A percentile compares a stretch with the other conserved stretches of the same genome.
These are phyloP conservation scores for Mucor sp. DNA, from an alignment of 371 early-diverging fungal genomes.

Conservation along the genomic window DNA sequence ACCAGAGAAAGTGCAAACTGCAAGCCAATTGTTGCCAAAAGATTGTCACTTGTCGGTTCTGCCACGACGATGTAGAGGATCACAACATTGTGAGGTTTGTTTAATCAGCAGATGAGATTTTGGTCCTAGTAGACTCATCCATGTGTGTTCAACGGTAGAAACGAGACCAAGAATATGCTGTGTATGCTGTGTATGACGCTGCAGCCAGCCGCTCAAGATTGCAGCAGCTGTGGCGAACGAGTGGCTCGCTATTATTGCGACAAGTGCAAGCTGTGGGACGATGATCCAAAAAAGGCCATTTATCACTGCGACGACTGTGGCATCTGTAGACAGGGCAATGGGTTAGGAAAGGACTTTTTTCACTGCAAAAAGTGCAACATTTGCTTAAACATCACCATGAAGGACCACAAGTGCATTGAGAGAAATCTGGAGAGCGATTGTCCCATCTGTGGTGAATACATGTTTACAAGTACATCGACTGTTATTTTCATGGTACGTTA, in stretches of 20 bases:
- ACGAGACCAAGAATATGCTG: constrained; percentile 83
- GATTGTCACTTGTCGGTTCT: constrained; percentile 93
- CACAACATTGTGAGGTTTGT: constrained; percentile 86
- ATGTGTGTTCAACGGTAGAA: constrained; percentile 31
- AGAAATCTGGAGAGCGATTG: constrained; percentile 91
- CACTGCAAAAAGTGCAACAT: constrained; percentile 96
- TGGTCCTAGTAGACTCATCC: no score
- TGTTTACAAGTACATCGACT: constrained; percentile 85
- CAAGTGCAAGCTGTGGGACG: constrained; percentile 94
- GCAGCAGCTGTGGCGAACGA: constrained; percentile 64
- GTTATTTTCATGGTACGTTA: constrained; percentile 84
- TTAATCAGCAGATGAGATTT: background rate
- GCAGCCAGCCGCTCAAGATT: constrained; percentile 81
- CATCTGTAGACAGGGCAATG: constrained; percentile 91
- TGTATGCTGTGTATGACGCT: constrained; percentile 89
- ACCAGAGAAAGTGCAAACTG: constrained; percentile 84
- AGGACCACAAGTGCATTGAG: constrained; percentile 93
- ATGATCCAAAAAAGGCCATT: constrained; percentile 76
- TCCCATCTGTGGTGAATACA: constrained; percentile 96
- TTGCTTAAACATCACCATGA: constrained; percentile 80
- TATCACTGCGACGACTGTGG: constrained; percentile 95
- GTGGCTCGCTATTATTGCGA: constrained; percentile 90
- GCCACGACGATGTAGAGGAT: constrained; percentile 90
- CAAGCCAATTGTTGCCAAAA: constrained; percentile 91
- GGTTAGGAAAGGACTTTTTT: constrained; percentile 80